These are phyloP conservation scores for Podila epigama DNA, from an alignment of 192 early-diverging fungal genomes.

Conservation along the genomic window DNA sequence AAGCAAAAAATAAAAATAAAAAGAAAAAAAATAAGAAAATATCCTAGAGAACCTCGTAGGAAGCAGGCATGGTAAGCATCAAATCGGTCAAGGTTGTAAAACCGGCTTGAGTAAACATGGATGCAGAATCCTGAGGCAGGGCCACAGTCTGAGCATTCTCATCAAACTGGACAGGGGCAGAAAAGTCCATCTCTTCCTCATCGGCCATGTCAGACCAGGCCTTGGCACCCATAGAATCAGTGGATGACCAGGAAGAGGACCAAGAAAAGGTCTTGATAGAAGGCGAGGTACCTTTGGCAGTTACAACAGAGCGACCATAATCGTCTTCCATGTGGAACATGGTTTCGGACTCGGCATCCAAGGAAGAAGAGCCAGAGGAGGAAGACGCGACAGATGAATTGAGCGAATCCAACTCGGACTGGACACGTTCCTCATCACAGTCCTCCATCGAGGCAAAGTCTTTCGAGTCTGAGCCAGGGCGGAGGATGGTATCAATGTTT, in stretches of 20 bases:
- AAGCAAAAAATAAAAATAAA: neutral
- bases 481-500: slow-evolving; percentile 25
- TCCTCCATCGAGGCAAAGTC: slow-evolving; percentile 20
- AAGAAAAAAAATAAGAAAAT: neutral
- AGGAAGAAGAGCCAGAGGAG: slow-evolving; percentile 11
- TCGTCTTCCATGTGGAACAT: slow-evolving; percentile 50
- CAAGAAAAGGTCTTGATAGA: neutral
- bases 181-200: slow-evolving; percentile 49
- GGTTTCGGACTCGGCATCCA: slow-evolving; percentile 4
- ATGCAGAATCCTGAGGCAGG: neutral
- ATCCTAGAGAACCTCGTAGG: slow-evolving; percentile 1
- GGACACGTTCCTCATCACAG: slow-evolving; percentile 13
- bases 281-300: neutral
- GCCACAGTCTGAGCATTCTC: slow-evolving; percentile 17
- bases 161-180: slow-evolving; percentile 27
- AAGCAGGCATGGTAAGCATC: neutral
- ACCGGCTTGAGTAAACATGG: slow-evolving; percentile 15
- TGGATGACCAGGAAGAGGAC: slow-evolving; percentile 12
- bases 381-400: slow-evolving; percentile 1
- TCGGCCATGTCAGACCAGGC: slow-evolving; percentile 49
- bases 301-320: slow-evolving; percentile 17
- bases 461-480: slow-evolving; percentile 1
- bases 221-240: slow-evolving; percentile 10
- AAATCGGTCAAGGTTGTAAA: slow-evolving; percentile 16
- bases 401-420: slow-evolving; percentile 1